phyloP scores from a whole-genome alignment of 225 moss, liverwort and hornwort species.

The Physcomitrium patens region DNA sequence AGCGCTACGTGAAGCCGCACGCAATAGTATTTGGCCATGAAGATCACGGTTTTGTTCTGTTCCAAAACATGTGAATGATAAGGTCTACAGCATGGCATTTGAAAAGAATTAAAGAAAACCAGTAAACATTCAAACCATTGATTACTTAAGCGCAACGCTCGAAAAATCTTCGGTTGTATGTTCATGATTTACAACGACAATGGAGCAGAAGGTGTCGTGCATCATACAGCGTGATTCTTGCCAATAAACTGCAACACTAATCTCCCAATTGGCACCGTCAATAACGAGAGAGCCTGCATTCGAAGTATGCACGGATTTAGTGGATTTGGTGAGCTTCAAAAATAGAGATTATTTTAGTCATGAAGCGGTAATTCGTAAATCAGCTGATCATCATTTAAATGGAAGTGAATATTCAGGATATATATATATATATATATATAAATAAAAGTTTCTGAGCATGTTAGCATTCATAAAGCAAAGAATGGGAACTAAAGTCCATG shows the following conservation, averaged over 20 bases:
- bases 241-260: constrained; percentile 72
- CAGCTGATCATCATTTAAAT: no score
- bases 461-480: neutral
- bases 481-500: no score
- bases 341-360: no score
- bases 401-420: no score
- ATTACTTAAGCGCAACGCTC: neutral
- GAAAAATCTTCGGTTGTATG: neutral
- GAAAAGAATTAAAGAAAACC: neutral
- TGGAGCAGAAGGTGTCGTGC: neutral
- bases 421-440: no score
- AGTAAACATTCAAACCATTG: neutral
- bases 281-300: constrained; percentile 58
- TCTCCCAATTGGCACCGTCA: constrained; percentile 82
- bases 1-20: constrained; percentile 85
- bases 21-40: constrained; percentile 93
- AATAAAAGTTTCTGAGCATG: no score
- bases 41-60: constrained; percentile 75
- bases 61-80: neutral
- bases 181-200: neutral
- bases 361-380: no score
- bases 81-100: neutral
- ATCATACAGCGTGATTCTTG: constrained; percentile 76
- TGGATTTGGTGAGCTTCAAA: no score
- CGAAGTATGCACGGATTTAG: constrained; percentile 13